A percentile compares a stretch with the other conserved stretches of the same genome.
Evolutionary conservation across 495 filamentous ascomycete genomes (phyloP).

Genomic region (Aspergillus conjunctus): DNA sequence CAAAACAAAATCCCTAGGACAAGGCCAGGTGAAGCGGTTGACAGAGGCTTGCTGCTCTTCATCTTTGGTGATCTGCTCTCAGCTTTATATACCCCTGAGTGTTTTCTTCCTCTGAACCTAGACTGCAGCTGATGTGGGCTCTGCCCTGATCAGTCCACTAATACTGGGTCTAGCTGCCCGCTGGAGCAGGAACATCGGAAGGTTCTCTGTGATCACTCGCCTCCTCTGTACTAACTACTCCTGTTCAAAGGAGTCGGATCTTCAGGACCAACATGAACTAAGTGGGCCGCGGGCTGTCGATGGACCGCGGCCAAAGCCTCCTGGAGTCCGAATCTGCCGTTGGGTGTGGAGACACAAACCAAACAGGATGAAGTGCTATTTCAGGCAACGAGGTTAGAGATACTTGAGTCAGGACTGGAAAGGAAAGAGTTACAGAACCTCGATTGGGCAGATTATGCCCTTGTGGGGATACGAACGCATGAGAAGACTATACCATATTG

Average conservation of each 20-base stretch:
- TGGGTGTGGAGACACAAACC: constrained; percentile 27
- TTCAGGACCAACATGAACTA: constrained; percentile 27
- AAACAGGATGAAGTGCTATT: constrained; percentile 28
- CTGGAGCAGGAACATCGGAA: constrained; percentile 7
- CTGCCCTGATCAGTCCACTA: constrained; percentile 22
- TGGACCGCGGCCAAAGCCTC: constrained; percentile 16
- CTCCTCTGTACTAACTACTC: constrained; percentile 2
- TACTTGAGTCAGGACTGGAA: constrained; percentile 17
- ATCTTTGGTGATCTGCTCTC: constrained; percentile 29
- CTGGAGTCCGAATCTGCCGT: constrained; percentile 22
- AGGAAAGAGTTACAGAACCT: constrained; percentile 20
- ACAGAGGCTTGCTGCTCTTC: constrained; percentile 26
- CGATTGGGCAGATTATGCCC: neutral
- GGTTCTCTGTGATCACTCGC: constrained; percentile 20
- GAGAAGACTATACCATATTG: neutral
- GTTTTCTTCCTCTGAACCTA: constrained; percentile 13
- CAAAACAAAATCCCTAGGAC: constrained; percentile 27
- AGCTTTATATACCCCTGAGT: constrained; percentile 50
- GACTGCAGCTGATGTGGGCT: constrained; percentile 18
- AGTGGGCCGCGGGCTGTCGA: constrained; percentile 28
- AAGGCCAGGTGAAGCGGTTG: constrained; percentile 28
- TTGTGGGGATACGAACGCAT: neutral
- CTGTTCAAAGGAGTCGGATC: constrained; percentile 29
- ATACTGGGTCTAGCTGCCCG: constrained; percentile 15
- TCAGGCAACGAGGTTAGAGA: constrained; percentile 25